These are phyloP conservation scores for Linum trigynum DNA, from an alignment of 345 rosid genomes.

Conservation along the genomic window DNA sequence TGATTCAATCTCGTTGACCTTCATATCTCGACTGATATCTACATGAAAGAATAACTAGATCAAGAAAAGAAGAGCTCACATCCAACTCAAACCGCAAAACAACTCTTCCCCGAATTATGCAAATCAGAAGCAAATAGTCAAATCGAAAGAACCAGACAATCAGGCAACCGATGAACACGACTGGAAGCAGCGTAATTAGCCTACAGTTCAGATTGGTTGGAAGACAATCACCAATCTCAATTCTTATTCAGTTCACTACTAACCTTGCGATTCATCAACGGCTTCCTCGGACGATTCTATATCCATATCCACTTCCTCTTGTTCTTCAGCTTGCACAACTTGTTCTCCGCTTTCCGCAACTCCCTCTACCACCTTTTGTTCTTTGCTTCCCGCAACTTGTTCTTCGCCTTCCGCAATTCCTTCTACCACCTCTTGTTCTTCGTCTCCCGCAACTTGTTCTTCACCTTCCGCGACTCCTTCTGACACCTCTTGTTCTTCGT, in stretches of 20 bases:
- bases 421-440: constrained; percentile 9
- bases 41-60: constrained; percentile 30
- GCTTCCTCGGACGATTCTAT: constrained; percentile 4
- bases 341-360: constrained; percentile 4
- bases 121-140: background rate
- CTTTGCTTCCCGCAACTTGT: background rate
- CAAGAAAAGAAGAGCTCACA: constrained; percentile 20
- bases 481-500: background rate
- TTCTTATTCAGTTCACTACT: background rate
- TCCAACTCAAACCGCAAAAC: constrained; percentile 4
- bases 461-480: constrained; percentile 7
- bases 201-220: too few relatives aligned
- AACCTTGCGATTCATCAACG: constrained; percentile 2
- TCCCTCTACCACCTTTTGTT: constrained; percentile 1
- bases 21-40: constrained; percentile 35
- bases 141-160: background rate
- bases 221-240: background rate
- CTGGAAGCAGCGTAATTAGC: background rate
- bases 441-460: background rate
- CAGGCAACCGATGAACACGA: background rate
- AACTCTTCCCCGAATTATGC: background rate
- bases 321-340: background rate
- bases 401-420: constrained; percentile 11
- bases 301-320: constrained; percentile 3
- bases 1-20: constrained; percentile 18